Conservation (phyloP, 2,329 filamentous ascomycete species). For the Fusarium bactridioides region DNA sequence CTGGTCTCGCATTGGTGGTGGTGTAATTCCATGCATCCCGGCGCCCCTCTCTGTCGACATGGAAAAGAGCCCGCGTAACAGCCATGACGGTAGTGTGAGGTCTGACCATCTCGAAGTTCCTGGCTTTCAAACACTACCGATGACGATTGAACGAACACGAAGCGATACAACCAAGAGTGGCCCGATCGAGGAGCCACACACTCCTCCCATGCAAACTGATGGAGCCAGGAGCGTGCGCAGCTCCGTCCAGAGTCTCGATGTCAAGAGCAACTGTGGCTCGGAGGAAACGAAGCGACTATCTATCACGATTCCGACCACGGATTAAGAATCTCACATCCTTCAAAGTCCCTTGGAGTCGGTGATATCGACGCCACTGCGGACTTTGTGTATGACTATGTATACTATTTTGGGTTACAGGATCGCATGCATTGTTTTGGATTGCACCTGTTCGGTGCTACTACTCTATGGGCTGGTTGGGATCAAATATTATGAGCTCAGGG, state of each 20-base stretch:
- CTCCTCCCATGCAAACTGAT: conserved; percentile 44
- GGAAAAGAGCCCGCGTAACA: conserved; percentile 47
- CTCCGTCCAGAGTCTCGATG: conserved; percentile 41
- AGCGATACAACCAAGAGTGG: conserved; percentile 22
- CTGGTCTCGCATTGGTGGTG: conserved; percentile 91
- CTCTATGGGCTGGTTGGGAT: neutral
- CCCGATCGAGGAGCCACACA: conserved; percentile 40
- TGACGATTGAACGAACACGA: conserved; percentile 32
- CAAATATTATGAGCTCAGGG: conserved; percentile 1
- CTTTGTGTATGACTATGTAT: conserved; percentile 38
- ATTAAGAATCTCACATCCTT: conserved; percentile 12
- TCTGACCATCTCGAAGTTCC: conserved; percentile 32
- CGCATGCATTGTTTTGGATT: conserved; percentile 23
- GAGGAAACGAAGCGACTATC: conserved; percentile 42
- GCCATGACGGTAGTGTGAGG: conserved; percentile 43
- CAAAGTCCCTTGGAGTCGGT: neutral
- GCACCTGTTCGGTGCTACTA: neutral
- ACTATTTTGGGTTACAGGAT: conserved; percentile 29
- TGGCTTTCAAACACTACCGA: conserved; percentile 34
- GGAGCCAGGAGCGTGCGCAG: conserved; percentile 36
- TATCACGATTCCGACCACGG: conserved; percentile 39
- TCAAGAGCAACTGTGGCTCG: conserved; percentile 35
- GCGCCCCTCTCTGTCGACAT: conserved; percentile 36
- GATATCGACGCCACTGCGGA: neutral
- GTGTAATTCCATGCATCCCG: conserved; percentile 74